Conservation (phyloP, 139 green algal species). For the Closterium sp. region DNA sequence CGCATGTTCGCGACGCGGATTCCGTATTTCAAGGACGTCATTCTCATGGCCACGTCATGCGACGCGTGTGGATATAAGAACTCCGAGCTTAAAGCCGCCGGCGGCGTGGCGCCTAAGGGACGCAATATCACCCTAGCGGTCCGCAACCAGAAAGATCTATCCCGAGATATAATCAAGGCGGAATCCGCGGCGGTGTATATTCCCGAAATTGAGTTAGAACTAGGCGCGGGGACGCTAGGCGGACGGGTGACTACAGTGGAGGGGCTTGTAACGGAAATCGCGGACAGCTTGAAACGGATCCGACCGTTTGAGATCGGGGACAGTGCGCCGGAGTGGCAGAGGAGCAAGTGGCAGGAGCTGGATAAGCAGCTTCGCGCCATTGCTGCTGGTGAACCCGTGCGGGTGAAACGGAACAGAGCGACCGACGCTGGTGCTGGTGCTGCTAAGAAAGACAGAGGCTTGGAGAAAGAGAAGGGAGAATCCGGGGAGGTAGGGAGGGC, state of each 20-base stretch:
- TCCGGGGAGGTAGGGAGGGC: no score
- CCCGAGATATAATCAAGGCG: constrained; percentile 70
- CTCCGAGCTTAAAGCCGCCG: constrained; percentile 51
- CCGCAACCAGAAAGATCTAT: constrained; percentile 54
- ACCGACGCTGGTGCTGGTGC: not conserved
- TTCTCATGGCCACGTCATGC: constrained; percentile 66
- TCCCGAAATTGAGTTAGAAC: constrained; percentile 65
- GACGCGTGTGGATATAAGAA: constrained; percentile 63
- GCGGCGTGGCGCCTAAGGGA: constrained; percentile 27
- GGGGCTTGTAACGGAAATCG: constrained; percentile 53
- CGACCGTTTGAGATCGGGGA: constrained; percentile 61
- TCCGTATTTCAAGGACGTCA: constrained; percentile 68
- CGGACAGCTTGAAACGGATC: constrained; percentile 41
- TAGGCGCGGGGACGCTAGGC: constrained; percentile 59
- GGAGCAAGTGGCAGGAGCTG: constrained; percentile 7
- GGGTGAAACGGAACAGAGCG: not conserved
- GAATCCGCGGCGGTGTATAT: constrained; percentile 59
- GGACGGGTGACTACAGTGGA: constrained; percentile 70
- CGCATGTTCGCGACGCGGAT: constrained; percentile 62
- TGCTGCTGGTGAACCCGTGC: not conserved
- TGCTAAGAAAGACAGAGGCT: not conserved
- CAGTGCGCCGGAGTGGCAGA: constrained; percentile 39
- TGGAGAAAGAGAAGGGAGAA: not conserved
- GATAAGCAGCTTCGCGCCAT: not conserved
- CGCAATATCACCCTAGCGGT: constrained; percentile 44